These are phyloP conservation scores for Cerrena zonata DNA, from an alignment of 1,284 basidiomycete genomes.

Conservation along the genomic window DNA sequence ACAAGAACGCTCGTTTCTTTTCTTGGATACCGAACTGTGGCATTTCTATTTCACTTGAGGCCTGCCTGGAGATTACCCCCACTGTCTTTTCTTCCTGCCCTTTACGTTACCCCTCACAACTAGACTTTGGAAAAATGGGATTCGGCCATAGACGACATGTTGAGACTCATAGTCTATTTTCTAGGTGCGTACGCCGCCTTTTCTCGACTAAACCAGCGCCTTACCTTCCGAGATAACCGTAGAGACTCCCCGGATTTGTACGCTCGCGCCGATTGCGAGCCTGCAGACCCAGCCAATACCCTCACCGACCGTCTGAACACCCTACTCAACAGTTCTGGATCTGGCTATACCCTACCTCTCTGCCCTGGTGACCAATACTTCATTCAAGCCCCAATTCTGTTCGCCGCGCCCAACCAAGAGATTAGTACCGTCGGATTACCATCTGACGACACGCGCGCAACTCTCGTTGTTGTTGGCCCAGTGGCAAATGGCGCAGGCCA, in stretches of 20 bases:
- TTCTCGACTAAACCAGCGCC: too few relatives aligned
- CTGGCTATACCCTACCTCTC: slow-evolving; percentile 58
- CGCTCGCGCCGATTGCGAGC: slow-evolving; percentile 37
- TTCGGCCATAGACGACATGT: slow-evolving; percentile 11
- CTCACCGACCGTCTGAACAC: slow-evolving; percentile 66
- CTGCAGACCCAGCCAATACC: slow-evolving; percentile 54
- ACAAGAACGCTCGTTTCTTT: background rate
- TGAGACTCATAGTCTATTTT: slow-evolving; percentile 9
- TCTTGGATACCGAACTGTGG: background rate
- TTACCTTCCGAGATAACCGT: too few relatives aligned
- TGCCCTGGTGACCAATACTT: slow-evolving; percentile 60
- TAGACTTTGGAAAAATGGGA: background rate
- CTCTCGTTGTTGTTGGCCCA: slow-evolving; percentile 52
- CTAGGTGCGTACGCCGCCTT: slow-evolving; percentile 7
- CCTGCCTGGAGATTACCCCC: background rate
- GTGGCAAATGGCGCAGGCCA: slow-evolving; percentile 53
- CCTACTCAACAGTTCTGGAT: slow-evolving; percentile 58
- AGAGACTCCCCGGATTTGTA: slow-evolving; percentile 13
- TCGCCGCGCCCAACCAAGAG: slow-evolving; percentile 64
- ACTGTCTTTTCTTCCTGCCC: slow-evolving; percentile 1
- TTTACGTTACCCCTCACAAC: background rate
- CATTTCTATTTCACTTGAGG: background rate
- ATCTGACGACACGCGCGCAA: slow-evolving; percentile 47
- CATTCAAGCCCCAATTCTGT: slow-evolving; percentile 59
- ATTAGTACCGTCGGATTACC: slow-evolving; percentile 76